phyloP scores from a whole-genome alignment of 208 protist genomes.

The Trypanosoma cruzi region DNA sequence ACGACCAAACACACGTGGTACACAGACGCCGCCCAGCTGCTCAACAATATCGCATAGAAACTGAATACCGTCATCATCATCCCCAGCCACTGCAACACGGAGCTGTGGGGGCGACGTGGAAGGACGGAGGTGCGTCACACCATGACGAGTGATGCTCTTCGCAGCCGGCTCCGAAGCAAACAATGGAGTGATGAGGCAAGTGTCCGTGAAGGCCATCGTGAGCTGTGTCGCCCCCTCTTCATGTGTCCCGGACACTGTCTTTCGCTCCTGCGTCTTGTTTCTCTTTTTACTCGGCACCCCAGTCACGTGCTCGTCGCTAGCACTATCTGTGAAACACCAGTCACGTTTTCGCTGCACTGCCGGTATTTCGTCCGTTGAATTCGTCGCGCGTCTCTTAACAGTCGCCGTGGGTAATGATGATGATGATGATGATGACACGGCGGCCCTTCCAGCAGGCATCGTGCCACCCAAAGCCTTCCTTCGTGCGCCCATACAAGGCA shows the following conservation, averaged over 20 bases:
- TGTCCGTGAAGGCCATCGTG: slow-evolving; percentile 36
- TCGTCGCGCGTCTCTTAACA: not conserved
- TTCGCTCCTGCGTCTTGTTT: not conserved
- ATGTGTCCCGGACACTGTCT: not conserved
- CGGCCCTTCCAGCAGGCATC: no score
- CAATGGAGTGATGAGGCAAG: slow-evolving; percentile 18
- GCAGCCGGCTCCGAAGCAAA: slow-evolving; percentile 4
- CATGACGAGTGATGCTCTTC: not conserved
- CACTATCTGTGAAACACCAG: not conserved
- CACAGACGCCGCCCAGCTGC: slow-evolving; percentile 48
- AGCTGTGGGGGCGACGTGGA: slow-evolving; percentile 14
- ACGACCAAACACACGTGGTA: slow-evolving; percentile 29
- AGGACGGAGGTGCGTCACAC: not conserved
- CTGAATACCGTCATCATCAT: slow-evolving; percentile 10
- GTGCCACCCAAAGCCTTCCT: no score
- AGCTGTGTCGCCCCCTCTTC: not conserved
- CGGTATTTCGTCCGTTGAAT: not conserved
- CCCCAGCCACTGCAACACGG: slow-evolving; percentile 27
- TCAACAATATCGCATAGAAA: slow-evolving; percentile 58
- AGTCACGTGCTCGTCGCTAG: not conserved
- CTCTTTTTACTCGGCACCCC: not conserved
- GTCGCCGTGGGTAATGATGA: not conserved
- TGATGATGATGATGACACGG: not conserved
- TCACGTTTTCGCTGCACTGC: not conserved
- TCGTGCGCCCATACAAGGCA: no score